phyloP scores from a whole-genome alignment of 495 filamentous ascomycete species.

The Apiosordaria backusii region DNA sequence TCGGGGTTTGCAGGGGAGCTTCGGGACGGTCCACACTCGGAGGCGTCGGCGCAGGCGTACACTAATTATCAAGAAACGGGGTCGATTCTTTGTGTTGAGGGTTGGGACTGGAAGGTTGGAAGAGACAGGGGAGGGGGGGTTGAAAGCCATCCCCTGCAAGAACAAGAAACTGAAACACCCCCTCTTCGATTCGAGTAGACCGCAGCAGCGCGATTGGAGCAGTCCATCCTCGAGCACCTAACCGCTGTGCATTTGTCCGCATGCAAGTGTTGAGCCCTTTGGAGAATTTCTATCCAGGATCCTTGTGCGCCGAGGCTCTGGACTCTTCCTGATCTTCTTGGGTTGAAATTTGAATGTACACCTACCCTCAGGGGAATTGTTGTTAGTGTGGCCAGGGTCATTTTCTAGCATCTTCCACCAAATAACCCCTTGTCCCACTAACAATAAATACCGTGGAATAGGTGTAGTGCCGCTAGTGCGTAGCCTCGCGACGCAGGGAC shows the following conservation, averaged over 20 bases:
- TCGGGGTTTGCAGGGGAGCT: neutral
- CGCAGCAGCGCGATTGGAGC: conserved; percentile 27
- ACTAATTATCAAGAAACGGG: neutral
- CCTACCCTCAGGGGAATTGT: no score
- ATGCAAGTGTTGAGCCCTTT: conserved; percentile 34
- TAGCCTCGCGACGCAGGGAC: conserved; percentile 21
- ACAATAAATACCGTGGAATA: no score
- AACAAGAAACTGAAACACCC: neutral
- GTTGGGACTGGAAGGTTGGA: neutral
- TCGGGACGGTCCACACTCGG: conserved; percentile 4
- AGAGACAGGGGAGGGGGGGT: neutral
- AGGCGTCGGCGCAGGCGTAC: conserved; percentile 1
- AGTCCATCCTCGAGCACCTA: conserved; percentile 34
- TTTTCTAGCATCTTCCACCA: no score
- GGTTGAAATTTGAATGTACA: no score
- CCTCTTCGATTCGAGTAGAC: neutral
- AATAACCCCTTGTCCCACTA: no score
- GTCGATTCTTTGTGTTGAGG: neutral
- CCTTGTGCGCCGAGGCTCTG: conserved; percentile 27
- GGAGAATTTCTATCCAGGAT: conserved; percentile 26
- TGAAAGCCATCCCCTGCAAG: conserved; percentile 2
- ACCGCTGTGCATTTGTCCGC: conserved; percentile 40
- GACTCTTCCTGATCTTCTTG: conserved; percentile 7
- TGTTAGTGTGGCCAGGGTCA: no score
- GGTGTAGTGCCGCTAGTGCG: no score